phyloP scores from a whole-genome alignment of 192 early-diverging fungal species.

The Thamnidium elegans region DNA sequence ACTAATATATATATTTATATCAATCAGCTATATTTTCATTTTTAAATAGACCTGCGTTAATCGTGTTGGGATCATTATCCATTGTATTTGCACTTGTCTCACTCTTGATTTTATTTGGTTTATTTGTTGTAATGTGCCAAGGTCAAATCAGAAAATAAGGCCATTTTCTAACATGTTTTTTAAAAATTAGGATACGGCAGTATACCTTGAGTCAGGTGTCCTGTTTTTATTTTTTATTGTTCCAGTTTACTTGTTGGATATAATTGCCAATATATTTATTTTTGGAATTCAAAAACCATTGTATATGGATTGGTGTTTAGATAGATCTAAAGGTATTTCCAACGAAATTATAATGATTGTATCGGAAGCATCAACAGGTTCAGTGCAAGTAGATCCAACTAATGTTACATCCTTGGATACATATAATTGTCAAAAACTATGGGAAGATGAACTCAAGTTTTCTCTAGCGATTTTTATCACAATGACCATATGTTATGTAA shows the following conservation, averaged over 20 bases:
- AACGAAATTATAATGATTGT: neutral
- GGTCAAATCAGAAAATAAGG: no score
- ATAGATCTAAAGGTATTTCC: slow-evolving; percentile 10
- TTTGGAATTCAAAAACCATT: slow-evolving; percentile 24
- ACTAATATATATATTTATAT: neutral
- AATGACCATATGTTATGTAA: slow-evolving; percentile 31
- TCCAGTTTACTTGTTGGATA: slow-evolving; percentile 22
- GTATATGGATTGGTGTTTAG: slow-evolving; percentile 27
- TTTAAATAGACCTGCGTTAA: slow-evolving; percentile 25
- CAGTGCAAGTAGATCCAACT: slow-evolving; percentile 4
- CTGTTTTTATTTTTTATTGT: slow-evolving; percentile 22
- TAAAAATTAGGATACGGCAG: slow-evolving; percentile 20
- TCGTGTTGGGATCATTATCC: slow-evolving; percentile 24
- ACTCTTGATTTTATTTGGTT: slow-evolving; percentile 17
- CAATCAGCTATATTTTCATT: slow-evolving; percentile 35
- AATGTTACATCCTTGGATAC: slow-evolving; percentile 11
- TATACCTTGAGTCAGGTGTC: slow-evolving; percentile 8
- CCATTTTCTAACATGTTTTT: neutral
- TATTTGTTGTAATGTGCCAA: slow-evolving; percentile 22
- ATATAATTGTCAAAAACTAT: slow-evolving; percentile 33
- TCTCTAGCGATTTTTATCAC: slow-evolving; percentile 20
- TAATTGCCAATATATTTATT: slow-evolving; percentile 30
- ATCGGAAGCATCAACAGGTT: slow-evolving; percentile 10
- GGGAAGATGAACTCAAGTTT: slow-evolving; percentile 38
- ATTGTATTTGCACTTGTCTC: slow-evolving; percentile 24